Evolutionary conservation across 2,329 filamentous ascomycete species (phyloP).

Genomic region (Simplicillium sp.): DNA sequence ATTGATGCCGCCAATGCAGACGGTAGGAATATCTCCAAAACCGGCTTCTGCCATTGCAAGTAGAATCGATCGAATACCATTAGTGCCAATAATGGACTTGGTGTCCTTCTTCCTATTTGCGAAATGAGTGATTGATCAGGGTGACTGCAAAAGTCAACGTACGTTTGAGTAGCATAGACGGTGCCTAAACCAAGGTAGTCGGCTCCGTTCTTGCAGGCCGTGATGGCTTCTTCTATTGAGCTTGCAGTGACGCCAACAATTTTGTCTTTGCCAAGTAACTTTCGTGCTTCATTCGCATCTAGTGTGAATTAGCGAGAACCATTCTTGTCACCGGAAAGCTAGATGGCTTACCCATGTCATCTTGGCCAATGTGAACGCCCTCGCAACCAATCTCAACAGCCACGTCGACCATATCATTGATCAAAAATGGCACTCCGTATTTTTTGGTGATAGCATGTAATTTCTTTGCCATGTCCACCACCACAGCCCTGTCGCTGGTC

Average conservation of each 20-base stretch:
- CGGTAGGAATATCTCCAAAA: conserved; percentile 44
- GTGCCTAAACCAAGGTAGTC: conserved; percentile 90
- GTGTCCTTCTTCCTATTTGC: conserved; percentile 70
- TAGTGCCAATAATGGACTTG: conserved; percentile 52
- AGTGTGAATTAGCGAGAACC: not conserved
- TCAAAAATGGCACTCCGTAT: conserved; percentile 68
- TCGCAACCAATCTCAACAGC: conserved; percentile 78
- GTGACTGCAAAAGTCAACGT: conserved; percentile 18
- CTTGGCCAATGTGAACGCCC: conserved; percentile 90
- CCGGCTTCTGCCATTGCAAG: conserved; percentile 42
- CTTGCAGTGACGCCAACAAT: conserved; percentile 89
- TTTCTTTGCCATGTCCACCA: conserved; percentile 60
- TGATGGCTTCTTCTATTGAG: conserved; percentile 60
- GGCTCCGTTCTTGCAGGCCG: conserved; percentile 66
- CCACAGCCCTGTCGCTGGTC: conserved; percentile 59
- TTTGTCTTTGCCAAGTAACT: conserved; percentile 61
- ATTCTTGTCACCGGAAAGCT: not conserved
- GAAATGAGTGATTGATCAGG: conserved; percentile 4
- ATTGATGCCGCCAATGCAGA: conserved; percentile 88
- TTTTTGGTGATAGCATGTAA: conserved; percentile 63
- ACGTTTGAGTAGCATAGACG: conserved; percentile 77
- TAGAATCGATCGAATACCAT: conserved; percentile 44
- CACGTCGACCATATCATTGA: conserved; percentile 90
- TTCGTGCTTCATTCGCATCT: conserved; percentile 45
- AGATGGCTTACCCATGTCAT: conserved; percentile 63